These are phyloP conservation scores for Neopestalotiopsis clavispora DNA, from an alignment of 2,329 filamentous ascomycete genomes.

Conservation along the genomic window DNA sequence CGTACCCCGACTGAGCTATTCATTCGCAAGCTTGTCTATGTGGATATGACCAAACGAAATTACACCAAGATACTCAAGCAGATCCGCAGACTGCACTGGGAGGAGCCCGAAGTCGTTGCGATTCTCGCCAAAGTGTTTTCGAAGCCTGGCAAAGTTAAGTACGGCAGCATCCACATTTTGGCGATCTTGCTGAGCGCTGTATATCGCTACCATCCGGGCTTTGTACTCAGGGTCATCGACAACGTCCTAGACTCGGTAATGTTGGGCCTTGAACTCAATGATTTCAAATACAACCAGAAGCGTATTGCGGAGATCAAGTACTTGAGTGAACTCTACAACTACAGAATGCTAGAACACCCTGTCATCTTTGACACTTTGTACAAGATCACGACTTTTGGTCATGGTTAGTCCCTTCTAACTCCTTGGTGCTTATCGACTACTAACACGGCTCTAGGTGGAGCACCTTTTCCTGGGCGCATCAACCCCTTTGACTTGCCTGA, in stretches of 20 bases:
- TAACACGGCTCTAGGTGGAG: conserved; percentile 61
- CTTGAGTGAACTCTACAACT: conserved; percentile 94
- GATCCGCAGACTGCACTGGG: conserved; percentile 95
- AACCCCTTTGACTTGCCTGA: conserved; percentile 86
- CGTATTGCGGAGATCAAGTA: conserved; percentile 96
- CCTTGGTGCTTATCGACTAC: conserved; percentile 11
- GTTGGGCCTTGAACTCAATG: conserved; percentile 89
- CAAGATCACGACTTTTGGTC: conserved; percentile 90
- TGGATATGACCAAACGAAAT: conserved; percentile 92
- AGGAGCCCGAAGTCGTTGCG: conserved; percentile 83
- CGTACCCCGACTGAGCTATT: conserved; percentile 92
- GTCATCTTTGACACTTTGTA: conserved; percentile 96
- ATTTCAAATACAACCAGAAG: conserved; percentile 96
- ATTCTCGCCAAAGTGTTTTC: conserved; percentile 91
- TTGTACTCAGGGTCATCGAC: conserved; percentile 90
- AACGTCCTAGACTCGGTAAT: conserved; percentile 87
- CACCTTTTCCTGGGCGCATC: conserved; percentile 76
- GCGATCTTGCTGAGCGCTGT: conserved; percentile 88
- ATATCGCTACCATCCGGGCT: conserved; percentile 89
- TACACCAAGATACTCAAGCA: conserved; percentile 94
- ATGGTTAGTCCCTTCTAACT: conserved; percentile 56
- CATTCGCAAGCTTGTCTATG: conserved; percentile 88
- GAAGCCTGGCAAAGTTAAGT: conserved; percentile 96
- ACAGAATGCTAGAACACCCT: conserved; percentile 93
- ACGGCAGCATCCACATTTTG: conserved; percentile 92